Evolutionary conservation across 1,284 basidiomycete genomes (phyloP).

Genomic region (Bjerkandera adusta): DNA sequence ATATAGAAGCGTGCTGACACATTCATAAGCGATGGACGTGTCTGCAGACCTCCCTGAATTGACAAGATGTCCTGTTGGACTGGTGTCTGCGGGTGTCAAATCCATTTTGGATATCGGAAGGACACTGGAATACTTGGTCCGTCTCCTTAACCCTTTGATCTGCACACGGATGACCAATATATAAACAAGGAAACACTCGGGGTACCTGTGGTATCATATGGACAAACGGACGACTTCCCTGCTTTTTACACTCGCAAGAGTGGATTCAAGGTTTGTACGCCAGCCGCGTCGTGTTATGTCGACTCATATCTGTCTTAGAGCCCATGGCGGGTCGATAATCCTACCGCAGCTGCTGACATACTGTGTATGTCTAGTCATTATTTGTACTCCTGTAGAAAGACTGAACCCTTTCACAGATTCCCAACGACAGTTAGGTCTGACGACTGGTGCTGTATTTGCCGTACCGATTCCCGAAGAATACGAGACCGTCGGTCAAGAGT

Average conservation of each 20-base stretch:
- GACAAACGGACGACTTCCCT: conserved; percentile 79
- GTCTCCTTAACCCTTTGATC: neutral
- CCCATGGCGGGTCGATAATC: conserved; percentile 66
- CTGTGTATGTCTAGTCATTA: conserved; percentile 51
- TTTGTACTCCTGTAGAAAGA: neutral
- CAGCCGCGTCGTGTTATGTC: neutral
- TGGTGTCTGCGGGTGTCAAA: conserved; percentile 95
- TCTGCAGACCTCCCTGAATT: conserved; percentile 91
- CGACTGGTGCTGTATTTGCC: conserved; percentile 79
- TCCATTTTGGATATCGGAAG: conserved; percentile 93
- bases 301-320: conserved; percentile 40
- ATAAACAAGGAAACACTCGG: conserved; percentile 86
- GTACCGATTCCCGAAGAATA: conserved; percentile 88
- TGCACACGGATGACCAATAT: neutral
- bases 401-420: conserved; percentile 39
- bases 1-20: conserved; percentile 7
- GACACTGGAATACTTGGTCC: conserved; percentile 91
- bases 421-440: conserved; percentile 62
- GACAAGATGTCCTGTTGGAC: conserved; percentile 80
- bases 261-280: conserved; percentile 69
- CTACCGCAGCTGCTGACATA: conserved; percentile 63
- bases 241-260: conserved; percentile 91
- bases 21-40: conserved; percentile 80
- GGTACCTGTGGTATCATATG: conserved; percentile 87
- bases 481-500: conserved; percentile 60